phyloP scores from a whole-genome alignment of 768 basidiomycete species.

The Calocybe indica region DNA sequence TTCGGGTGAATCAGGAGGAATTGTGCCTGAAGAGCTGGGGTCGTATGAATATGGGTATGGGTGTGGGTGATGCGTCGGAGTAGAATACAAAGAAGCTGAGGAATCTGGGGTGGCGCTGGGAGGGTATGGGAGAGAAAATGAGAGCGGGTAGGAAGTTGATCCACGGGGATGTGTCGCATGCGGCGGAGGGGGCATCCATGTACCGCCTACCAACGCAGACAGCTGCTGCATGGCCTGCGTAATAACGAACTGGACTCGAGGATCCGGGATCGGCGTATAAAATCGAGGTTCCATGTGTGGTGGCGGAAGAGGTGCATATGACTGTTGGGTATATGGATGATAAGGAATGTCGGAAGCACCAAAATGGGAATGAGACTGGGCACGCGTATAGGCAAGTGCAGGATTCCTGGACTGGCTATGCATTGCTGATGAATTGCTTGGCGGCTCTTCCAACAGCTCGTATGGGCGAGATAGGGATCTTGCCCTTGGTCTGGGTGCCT shows the following conservation, averaged over 20 bases:
- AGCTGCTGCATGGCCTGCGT: conserved; percentile 39
- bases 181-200: background rate
- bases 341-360: conserved; percentile 1
- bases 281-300: conserved; percentile 15
- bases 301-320: conserved; percentile 14
- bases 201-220: conserved; percentile 23
- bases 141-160: too few species aligned
- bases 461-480: background rate
- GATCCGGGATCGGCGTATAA: conserved; percentile 27
- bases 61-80: conserved; percentile 32
- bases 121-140: too few species aligned
- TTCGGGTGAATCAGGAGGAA: conserved; percentile 50
- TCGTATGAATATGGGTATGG: conserved; percentile 34
- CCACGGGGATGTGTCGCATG: background rate
- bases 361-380: conserved; percentile 9
- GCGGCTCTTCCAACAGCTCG: background rate
- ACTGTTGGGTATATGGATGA: conserved; percentile 16
- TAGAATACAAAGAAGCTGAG: conserved; percentile 20
- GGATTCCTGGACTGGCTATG: background rate
- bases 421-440: too few species aligned
- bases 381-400: conserved; percentile 1
- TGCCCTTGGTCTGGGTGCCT: conserved; percentile 4
- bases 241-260: conserved; percentile 35
- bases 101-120: too few species aligned
- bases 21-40: conserved; percentile 40